phyloP scores from a whole-genome alignment of 2,329 filamentous ascomycete genomes.

The Colletotrichum sp. region DNA sequence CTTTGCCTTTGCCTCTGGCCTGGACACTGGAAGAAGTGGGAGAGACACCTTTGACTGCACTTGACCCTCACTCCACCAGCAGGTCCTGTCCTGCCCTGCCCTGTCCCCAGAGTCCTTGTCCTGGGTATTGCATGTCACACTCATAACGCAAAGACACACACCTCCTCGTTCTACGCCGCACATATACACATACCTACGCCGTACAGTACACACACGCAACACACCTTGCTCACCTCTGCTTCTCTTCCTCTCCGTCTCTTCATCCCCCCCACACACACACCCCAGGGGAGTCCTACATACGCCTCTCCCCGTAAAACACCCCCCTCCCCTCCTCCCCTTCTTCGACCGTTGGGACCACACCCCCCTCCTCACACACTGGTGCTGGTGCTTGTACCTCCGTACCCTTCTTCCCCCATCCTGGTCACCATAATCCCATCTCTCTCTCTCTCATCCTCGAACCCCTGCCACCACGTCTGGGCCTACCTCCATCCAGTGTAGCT shows the following conservation, averaged over 20 bases:
- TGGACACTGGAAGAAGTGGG: not conserved
- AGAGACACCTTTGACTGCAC: not conserved
- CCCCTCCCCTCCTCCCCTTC: not conserved
- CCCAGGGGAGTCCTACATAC: not conserved
- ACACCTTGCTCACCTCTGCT: not conserved
- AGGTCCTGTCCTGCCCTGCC: not conserved
- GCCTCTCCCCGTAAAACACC: not conserved
- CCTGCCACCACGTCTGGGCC: conserved; percentile 16
- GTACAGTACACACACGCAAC: not conserved
- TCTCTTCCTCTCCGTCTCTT: not conserved
- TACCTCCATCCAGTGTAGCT: conserved; percentile 20
- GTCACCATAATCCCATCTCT: conserved; percentile 13
- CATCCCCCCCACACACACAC: not conserved
- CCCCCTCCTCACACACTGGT: conserved; percentile 1
- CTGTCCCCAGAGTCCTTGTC: not conserved
- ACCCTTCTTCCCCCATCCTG: conserved; percentile 8
- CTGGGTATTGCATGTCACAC: conserved; percentile 1
- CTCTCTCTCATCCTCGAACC: not conserved
- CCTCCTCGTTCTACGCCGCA: not conserved
- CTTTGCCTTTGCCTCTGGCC: not conserved
- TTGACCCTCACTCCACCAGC: not conserved
- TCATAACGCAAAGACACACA: not conserved
- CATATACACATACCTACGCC: not conserved
- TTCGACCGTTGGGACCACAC: conserved; percentile 2
- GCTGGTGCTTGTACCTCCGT: conserved; percentile 9